Base-by-base conservation (phyloP, 495 filamentous ascomycete species). In the Talaromyces wortmannii region DNA sequence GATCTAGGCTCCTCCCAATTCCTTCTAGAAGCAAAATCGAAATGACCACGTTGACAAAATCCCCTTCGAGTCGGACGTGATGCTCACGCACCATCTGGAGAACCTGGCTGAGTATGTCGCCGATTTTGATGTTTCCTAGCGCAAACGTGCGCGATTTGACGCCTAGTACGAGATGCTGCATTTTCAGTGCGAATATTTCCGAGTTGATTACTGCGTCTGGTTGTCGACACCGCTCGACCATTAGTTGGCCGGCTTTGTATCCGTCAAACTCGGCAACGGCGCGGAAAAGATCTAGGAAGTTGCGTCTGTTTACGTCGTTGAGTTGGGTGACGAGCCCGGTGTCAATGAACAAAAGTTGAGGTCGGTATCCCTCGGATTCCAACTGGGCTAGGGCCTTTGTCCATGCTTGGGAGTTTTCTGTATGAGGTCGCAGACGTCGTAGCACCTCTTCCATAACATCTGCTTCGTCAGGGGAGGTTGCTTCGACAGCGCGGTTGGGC, bases 31-130 rank as follows among this genome's bases (percentile, higher is more conserved):
- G 76, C 40, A 99, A 76, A 48, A 97, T 96, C 32, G 88, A 92
- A 52, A 99, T 88, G 15, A 99, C 92, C 3, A 99, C 94, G 63
- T 99, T 99, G 53, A 97, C 92, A 68, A 97, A 99, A 65, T 99
- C 95, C 2, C 95, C 95, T 63, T 97, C 95, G 32, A 99, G 81
- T 7, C 95, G 81, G 2, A 99, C 95, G 63, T 99, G 95, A 64
- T 99, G 92, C 13, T 76, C 74, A 31, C 95, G 83, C 45, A 99
- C 95, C 92, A 99, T 97, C 43, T 75, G 76, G 29, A 99, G 73
- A 7, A 97, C 92, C 56, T 96, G 81, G 59, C 90, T 90, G 12
- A 99, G 69, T 29, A 99, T 87, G 62, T 99, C 95, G 1, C 94
- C 95, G 60, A 99, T 97, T 70, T 89, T 95, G 71, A 99, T 87